A percentile compares a stretch with the other conserved stretches of the same genome.
Conservation (phyloP, 768 basidiomycete species). For the Pulveroboletus sp. region DNA sequence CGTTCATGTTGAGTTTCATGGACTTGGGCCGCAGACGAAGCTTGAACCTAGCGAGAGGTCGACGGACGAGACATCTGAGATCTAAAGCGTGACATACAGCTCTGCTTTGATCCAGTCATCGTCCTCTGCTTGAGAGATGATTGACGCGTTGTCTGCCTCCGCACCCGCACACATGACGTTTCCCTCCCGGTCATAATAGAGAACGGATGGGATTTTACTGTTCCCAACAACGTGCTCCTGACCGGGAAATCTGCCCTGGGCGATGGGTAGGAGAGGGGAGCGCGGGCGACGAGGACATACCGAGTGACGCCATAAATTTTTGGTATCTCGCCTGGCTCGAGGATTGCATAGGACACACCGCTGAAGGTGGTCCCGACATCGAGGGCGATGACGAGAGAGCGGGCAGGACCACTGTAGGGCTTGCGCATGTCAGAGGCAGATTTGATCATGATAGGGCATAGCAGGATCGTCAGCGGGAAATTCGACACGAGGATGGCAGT, state of each 20-base stretch:
- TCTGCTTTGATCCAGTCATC: slow-evolving; percentile 74
- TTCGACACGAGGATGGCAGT: not conserved
- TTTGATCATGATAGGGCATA: slow-evolving; percentile 37
- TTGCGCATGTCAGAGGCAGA: slow-evolving; percentile 61
- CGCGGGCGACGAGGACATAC: slow-evolving; percentile 33
- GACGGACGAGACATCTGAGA: not conserved
- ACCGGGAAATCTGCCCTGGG: slow-evolving; percentile 60
- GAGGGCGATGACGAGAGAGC: slow-evolving; percentile 72
- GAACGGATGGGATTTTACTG: slow-evolving; percentile 74
- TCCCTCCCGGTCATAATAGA: slow-evolving; percentile 68
- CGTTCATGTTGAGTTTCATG: slow-evolving; percentile 81
- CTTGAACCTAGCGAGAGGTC: slow-evolving; percentile 55
- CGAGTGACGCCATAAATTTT: slow-evolving; percentile 79
- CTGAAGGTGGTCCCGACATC: slow-evolving; percentile 83
- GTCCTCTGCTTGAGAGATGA: slow-evolving; percentile 65
- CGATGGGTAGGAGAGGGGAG: slow-evolving; percentile 7
- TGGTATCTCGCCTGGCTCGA: slow-evolving; percentile 76
- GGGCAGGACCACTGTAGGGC: slow-evolving; percentile 59
- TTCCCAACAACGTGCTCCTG: slow-evolving; percentile 85
- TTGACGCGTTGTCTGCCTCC: slow-evolving; percentile 61
- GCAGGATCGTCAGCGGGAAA: not conserved
- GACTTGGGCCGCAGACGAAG: slow-evolving; percentile 70
- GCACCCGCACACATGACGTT: slow-evolving; percentile 69
- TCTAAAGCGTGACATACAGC: slow-evolving; percentile 44
- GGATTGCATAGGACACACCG: slow-evolving; percentile 78